These are phyloP conservation scores for Rosa persica DNA, from an alignment of 306 rosid species.

Conservation along the genomic window DNA sequence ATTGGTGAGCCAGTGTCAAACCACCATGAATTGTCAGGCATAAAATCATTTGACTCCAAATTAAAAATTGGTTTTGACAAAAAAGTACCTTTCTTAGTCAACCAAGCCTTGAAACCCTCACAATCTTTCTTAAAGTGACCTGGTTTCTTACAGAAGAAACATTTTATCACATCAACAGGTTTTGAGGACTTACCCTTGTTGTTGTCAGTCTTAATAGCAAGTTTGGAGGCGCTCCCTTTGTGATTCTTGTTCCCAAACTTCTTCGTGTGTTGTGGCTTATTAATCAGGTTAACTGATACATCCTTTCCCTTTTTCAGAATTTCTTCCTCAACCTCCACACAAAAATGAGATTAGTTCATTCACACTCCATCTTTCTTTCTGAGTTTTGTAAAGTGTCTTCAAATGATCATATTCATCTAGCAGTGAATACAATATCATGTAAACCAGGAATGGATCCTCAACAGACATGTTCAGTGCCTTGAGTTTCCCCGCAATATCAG, in stretches of 20 bases:
- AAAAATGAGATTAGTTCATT: neutral
- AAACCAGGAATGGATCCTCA: neutral
- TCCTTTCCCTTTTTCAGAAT: neutral
- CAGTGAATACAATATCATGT: neutral
- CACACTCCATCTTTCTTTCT: neutral
- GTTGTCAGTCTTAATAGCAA: too few species aligned
- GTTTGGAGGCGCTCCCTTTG: neutral
- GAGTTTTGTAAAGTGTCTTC: neutral
- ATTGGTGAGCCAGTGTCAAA: neutral
- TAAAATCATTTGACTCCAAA: neutral
- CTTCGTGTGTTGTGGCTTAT: too few species aligned
- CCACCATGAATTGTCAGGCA: neutral
- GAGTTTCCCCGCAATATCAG: neutral
- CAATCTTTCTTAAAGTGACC: neutral
- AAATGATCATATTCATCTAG: neutral
- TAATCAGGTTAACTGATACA: neutral
- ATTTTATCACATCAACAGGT: too few species aligned
- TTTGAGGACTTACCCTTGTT: neutral
- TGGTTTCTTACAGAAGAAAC: neutral
- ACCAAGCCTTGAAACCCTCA: neutral
- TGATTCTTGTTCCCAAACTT: too few species aligned
- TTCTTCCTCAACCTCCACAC: neutral
- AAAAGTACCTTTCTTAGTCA: neutral
- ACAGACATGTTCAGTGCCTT: neutral
- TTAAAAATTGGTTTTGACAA: too few species aligned